phyloP scores from a whole-genome alignment of 441 rosid genomes.

The Omphalea diandra region DNA sequence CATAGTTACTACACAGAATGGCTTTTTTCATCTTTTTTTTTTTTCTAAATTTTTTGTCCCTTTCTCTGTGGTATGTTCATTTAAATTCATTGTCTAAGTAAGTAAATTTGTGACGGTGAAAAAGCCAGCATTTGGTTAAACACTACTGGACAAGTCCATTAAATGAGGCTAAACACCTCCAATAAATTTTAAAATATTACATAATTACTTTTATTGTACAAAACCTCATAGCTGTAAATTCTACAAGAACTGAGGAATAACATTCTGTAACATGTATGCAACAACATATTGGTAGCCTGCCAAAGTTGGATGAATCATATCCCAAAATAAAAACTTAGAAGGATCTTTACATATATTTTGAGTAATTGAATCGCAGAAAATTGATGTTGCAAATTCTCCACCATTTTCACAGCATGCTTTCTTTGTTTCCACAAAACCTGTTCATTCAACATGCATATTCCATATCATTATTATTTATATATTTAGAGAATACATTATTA shows the following conservation, averaged over 20 bases:
- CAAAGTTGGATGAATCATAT: constrained; percentile 15
- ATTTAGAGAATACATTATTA: too few relatives aligned
- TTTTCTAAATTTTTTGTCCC: too few relatives aligned
- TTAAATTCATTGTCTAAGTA: too few relatives aligned
- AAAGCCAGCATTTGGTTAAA: too few relatives aligned
- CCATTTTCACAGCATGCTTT: not conserved
- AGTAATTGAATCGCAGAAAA: not conserved
- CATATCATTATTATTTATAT: too few relatives aligned
- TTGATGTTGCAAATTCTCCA: not conserved
- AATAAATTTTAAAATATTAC: too few relatives aligned
- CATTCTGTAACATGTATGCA: not conserved
- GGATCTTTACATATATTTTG: constrained; percentile 13
- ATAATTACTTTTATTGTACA: too few relatives aligned
- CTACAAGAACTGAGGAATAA: constrained; percentile 3
- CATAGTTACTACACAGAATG: constrained; percentile 27
- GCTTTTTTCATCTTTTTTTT: not conserved
- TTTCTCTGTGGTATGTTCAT: too few relatives aligned
- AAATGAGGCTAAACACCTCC: too few relatives aligned
- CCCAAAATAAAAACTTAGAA: constrained; percentile 14
- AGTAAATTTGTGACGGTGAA: too few relatives aligned
- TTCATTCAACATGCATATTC: not conserved
- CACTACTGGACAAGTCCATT: too few relatives aligned
- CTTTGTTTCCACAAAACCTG: constrained; percentile 18
- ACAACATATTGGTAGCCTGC: not conserved
- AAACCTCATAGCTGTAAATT: too few relatives aligned